Evolutionary conservation across 805 yeast species (phyloP).

Genomic region (Suhomyces sp.): DNA sequence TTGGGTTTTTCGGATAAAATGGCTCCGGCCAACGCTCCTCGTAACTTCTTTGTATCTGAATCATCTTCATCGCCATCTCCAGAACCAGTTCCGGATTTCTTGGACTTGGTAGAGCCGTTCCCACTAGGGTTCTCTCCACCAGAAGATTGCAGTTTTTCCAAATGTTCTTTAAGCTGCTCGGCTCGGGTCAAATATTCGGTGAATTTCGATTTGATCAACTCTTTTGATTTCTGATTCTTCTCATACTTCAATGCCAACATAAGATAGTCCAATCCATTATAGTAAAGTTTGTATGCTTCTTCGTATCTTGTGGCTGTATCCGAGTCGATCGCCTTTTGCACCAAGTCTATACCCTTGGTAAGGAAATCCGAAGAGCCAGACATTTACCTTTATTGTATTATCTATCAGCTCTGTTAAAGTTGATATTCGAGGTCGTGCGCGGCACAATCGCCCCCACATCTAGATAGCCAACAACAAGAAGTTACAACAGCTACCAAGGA

Average conservation of each 20-base stretch:
- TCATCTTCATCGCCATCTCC: conserved; percentile 61
- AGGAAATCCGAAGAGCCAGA: conserved; percentile 63
- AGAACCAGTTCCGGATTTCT: conserved; percentile 46
- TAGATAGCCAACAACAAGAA: no score
- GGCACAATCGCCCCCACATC: neutral
- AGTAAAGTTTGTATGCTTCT: conserved; percentile 90
- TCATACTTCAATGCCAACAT: conserved; percentile 94
- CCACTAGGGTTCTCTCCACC: conserved; percentile 45
- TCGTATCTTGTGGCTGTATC: conserved; percentile 87
- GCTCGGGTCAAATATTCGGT: conserved; percentile 91
- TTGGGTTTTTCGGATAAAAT: conserved; percentile 89
- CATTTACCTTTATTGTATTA: conserved; percentile 33
- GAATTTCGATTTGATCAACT: conserved; percentile 80
- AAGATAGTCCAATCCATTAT: conserved; percentile 88
- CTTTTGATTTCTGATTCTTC: conserved; percentile 86
- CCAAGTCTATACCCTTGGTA: conserved; percentile 90
- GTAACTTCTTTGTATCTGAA: conserved; percentile 80
- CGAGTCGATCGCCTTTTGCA: conserved; percentile 92
- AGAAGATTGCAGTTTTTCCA: conserved; percentile 60
- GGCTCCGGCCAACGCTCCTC: conserved; percentile 90
- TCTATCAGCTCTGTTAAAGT: conserved; percentile 31
- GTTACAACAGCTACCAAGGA: no score
- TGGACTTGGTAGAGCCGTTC: conserved; percentile 57
- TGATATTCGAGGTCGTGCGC: neutral
- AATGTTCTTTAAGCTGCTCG: conserved; percentile 86